Evolutionary conservation across 495 filamentous ascomycete genomes (phyloP), one percentile per base, ranked within the genome.

Genomic region (Margaritispora aquatica): DNA sequence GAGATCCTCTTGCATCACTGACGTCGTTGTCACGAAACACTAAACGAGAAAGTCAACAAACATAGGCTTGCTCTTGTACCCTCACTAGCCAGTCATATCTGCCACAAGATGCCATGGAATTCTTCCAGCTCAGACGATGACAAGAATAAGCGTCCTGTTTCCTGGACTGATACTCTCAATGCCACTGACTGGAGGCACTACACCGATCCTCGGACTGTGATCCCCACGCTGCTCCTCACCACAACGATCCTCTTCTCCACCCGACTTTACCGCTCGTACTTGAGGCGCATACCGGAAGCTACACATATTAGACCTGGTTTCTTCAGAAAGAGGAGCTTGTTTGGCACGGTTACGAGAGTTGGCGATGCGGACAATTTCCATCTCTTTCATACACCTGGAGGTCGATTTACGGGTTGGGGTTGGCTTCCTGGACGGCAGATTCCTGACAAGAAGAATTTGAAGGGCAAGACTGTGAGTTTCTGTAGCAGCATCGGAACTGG

Each of bases 301-400:
- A 72, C 76, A 5, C 76, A 88, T 63, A 92, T 98, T 66, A 79
- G 80, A 55, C 83, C 88, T 1, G 74, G 69, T 9, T 81, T 80
- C 66, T 88, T 90, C 66, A 84, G 89, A 20, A 81, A 74, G 53
- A 79, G 90, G 59, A 89, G 81, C 54, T 63, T 97, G 51, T 85
- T 93, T 63, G 94, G 94, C 8, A 79, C 76, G 55, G 94, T 97
- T 2, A 96, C 94, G 26, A 92, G 88, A 61, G 94, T 98, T 23
- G 95, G 95, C 51, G 94, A 98, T 76, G 95, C 90, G 0, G 94
- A 98, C 68, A 91, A 91, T 62, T 97, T 98, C 69, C 84, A 91
- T 53, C 70, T 98, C 9, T 98, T 87, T 69, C 94, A 98, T 71
- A 96, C 91, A 0, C 94, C 94, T 0, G 94, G 95, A 13, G 94